phyloP scores from a whole-genome alignment of 2,329 filamentous ascomycete species.

The Triangularia setosa region DNA sequence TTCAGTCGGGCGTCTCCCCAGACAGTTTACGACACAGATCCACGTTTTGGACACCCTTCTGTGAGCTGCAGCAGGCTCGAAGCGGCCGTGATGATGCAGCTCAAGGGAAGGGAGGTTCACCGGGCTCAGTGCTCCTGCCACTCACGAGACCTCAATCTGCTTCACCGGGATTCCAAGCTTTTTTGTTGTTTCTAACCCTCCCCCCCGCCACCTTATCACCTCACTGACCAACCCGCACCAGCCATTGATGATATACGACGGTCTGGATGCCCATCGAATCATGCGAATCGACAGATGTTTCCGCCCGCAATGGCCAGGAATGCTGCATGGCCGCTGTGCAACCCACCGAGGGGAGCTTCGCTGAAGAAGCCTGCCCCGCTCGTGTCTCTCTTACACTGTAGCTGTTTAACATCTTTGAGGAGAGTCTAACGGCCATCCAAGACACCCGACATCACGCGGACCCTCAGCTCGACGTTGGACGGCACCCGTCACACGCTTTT shows the following conservation, averaged over 20 bases:
- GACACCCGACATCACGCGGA: slow-evolving; percentile 1
- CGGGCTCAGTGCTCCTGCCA: slow-evolving; percentile 17
- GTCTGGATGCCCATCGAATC: not conserved
- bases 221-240: not conserved
- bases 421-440: not conserved
- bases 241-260: not conserved
- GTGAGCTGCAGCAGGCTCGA: slow-evolving; percentile 27
- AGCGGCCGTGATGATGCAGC: slow-evolving; percentile 24
- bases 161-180: slow-evolving; percentile 13
- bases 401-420: not conserved
- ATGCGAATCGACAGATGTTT: not conserved
- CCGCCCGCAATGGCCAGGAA: slow-evolving; percentile 1
- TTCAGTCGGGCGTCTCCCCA: no score
- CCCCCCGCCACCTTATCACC: not conserved
- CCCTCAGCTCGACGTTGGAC: not conserved
- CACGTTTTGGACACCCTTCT: slow-evolving; percentile 20
- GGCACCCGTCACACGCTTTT: not conserved
- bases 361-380: not conserved
- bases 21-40: no score
- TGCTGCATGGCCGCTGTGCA: slow-evolving; percentile 22
- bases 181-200: not conserved
- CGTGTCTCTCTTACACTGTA: not conserved
- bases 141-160: slow-evolving; percentile 16
- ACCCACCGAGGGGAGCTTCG: slow-evolving; percentile 8
- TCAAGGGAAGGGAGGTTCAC: slow-evolving; percentile 19